Evolutionary conservation across 805 yeast genomes (phyloP).

Genomic region (Wickerhamiella spandovensis): DNA sequence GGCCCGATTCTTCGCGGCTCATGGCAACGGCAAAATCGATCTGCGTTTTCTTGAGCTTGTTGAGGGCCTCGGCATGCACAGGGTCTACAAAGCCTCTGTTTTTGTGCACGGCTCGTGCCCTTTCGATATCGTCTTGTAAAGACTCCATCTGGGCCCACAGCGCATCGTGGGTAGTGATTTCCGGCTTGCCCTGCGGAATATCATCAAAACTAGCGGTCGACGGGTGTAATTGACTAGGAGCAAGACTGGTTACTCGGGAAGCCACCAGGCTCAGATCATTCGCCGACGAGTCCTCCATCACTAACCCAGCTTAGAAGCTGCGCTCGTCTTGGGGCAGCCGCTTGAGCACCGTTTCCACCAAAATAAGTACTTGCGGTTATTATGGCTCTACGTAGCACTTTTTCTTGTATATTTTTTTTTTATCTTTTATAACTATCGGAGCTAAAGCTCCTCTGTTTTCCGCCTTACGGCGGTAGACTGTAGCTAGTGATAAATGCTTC

Average conservation of each 20-base stretch:
- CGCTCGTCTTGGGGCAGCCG: too few relatives aligned
- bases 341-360: too few relatives aligned
- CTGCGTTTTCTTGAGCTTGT: constrained; percentile 46
- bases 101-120: constrained; percentile 31
- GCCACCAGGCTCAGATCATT: constrained; percentile 33
- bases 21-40: constrained; percentile 31
- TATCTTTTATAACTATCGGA: too few relatives aligned
- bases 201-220: constrained; percentile 70
- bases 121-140: constrained; percentile 59
- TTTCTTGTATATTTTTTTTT: too few relatives aligned
- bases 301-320: too few relatives aligned
- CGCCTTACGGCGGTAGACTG: too few relatives aligned
- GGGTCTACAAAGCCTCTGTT: constrained; percentile 28
- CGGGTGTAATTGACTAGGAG: constrained; percentile 84
- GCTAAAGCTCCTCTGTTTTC: too few relatives aligned
- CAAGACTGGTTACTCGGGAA: constrained; percentile 71
- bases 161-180: constrained; percentile 55
- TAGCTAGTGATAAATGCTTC: too few relatives aligned
- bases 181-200: constrained; percentile 64
- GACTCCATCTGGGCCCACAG: constrained; percentile 83
- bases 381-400: too few relatives aligned
- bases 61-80: constrained; percentile 37
- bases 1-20: constrained; percentile 22
- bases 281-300: neutral
- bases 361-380: too few relatives aligned